A percentile compares a stretch with the other conserved stretches of the same genome.
These are phyloP conservation scores for Grigorovia yakushimaensis DNA, from an alignment of 805 yeast genomes.

Conservation along the genomic window DNA sequence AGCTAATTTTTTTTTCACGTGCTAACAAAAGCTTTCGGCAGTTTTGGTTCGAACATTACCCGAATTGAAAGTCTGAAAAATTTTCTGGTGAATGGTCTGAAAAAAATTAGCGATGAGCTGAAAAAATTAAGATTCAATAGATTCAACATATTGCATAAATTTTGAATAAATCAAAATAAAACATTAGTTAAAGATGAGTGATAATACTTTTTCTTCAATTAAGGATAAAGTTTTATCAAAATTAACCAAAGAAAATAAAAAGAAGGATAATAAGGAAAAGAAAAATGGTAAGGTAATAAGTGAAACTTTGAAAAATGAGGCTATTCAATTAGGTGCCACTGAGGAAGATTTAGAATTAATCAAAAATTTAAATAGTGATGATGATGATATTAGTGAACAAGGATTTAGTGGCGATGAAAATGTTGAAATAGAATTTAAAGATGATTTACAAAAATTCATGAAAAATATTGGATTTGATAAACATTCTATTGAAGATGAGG, in stretches of 20 bases:
- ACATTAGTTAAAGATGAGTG: constrained; percentile 12
- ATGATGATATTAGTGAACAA: constrained; percentile 33
- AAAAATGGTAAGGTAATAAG: constrained; percentile 8
- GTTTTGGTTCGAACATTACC: not conserved
- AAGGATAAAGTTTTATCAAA: constrained; percentile 56
- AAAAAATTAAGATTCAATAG: not conserved
- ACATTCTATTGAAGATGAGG: constrained; percentile 27
- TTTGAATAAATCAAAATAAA: not conserved
- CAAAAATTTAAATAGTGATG: constrained; percentile 43
- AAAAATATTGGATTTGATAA: constrained; percentile 52
- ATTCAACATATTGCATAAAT: no score
- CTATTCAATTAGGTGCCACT: constrained; percentile 73
- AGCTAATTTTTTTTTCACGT: no score
- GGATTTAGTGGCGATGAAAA: constrained; percentile 31
- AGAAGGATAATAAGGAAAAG: constrained; percentile 18
- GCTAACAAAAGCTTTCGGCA: no score
- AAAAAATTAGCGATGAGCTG: constrained; percentile 2
- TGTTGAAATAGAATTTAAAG: constrained; percentile 33
- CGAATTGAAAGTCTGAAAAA: not conserved
- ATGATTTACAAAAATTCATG: constrained; percentile 55
- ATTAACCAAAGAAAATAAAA: constrained; percentile 27
- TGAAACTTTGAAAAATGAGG: constrained; percentile 44
- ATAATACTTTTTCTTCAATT: constrained; percentile 35
- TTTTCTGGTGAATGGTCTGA: not conserved
- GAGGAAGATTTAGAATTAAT: constrained; percentile 69